Percentiles rank a stretch among this genome's conserved stretches.
Conservation (phyloP, 805 yeast genomes). For the Danielia oregonensis region DNA sequence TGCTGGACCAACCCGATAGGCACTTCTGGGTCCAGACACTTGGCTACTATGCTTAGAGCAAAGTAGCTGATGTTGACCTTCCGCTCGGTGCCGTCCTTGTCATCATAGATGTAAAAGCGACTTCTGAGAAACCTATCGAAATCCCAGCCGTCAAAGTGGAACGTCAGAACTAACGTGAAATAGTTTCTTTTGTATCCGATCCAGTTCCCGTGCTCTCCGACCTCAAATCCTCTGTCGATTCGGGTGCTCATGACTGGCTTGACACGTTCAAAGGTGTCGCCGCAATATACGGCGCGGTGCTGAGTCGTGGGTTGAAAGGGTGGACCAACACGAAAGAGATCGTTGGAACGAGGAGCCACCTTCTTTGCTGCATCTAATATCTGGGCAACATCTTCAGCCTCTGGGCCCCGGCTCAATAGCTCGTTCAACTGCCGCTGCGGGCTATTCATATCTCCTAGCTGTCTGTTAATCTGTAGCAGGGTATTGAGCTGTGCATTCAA, state of each 20-base stretch:
- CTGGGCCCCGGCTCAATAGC: neutral
- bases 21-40: constrained; percentile 2
- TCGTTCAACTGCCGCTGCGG: no score
- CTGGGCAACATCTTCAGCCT: no score
- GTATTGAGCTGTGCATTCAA: no score
- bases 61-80: constrained; percentile 1
- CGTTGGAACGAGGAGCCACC: constrained; percentile 63
- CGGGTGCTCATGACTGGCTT: constrained; percentile 17
- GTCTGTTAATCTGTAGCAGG: no score
- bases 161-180: constrained; percentile 59
- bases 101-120: neutral
- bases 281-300: neutral
- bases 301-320: constrained; percentile 18
- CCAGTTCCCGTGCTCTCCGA: constrained; percentile 38
- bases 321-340: constrained; percentile 66
- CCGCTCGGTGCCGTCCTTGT: neutral
- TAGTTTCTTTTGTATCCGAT: constrained; percentile 70
- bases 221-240: constrained; percentile 25
- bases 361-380: neutral
- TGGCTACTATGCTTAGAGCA: constrained; percentile 1
- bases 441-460: no score
- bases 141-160: constrained; percentile 17
- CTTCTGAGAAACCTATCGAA: constrained; percentile 1
- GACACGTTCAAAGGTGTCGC: neutral
- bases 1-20: constrained; percentile 53